A percentile compares a stretch with the other conserved stretches of the same genome.
phyloP scores from a whole-genome alignment of 495 filamentous ascomycete species.

The Ramalina intermedia region DNA sequence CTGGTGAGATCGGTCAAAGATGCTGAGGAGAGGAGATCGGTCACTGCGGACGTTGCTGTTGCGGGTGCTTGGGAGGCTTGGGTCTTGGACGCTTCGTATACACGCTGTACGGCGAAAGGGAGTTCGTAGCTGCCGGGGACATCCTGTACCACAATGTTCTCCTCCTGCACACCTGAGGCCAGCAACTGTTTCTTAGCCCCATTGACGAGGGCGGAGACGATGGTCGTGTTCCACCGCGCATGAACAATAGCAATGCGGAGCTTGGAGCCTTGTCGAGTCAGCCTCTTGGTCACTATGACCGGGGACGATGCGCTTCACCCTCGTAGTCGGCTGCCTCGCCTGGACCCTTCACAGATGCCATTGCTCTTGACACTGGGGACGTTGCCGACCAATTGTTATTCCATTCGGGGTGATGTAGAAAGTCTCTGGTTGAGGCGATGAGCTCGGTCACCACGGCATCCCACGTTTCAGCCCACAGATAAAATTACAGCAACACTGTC shows the following conservation, averaged over 20 bases:
- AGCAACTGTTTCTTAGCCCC: slow-evolving; percentile 51
- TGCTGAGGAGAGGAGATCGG: slow-evolving; percentile 58
- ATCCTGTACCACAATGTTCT: slow-evolving; percentile 76
- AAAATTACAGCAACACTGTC: too few species aligned
- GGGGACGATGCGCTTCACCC: slow-evolving; percentile 21
- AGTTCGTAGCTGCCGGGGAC: slow-evolving; percentile 93
- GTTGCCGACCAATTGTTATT: not conserved
- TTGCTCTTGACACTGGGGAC: not conserved
- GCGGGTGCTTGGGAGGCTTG: slow-evolving; percentile 48
- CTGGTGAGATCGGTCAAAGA: slow-evolving; percentile 46
- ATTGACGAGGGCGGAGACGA: slow-evolving; percentile 65
- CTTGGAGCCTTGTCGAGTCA: slow-evolving; percentile 43
- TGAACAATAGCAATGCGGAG: slow-evolving; percentile 90
- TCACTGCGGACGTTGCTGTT: slow-evolving; percentile 45
- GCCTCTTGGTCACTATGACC: slow-evolving; percentile 4
- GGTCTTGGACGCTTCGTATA: slow-evolving; percentile 77
- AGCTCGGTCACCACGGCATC: too few species aligned
- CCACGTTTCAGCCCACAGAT: too few species aligned
- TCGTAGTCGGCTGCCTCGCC: slow-evolving; percentile 36
- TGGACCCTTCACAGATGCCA: slow-evolving; percentile 39
- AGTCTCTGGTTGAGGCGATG: too few species aligned
- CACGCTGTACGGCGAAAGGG: slow-evolving; percentile 68
- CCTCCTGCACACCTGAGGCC: slow-evolving; percentile 62
- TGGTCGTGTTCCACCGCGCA: slow-evolving; percentile 77
- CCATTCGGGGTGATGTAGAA: too few species aligned